A percentile compares a stretch with the other conserved stretches of the same genome.
Conservation (phyloP, 768 basidiomycete species). For the Mycena galopus region DNA sequence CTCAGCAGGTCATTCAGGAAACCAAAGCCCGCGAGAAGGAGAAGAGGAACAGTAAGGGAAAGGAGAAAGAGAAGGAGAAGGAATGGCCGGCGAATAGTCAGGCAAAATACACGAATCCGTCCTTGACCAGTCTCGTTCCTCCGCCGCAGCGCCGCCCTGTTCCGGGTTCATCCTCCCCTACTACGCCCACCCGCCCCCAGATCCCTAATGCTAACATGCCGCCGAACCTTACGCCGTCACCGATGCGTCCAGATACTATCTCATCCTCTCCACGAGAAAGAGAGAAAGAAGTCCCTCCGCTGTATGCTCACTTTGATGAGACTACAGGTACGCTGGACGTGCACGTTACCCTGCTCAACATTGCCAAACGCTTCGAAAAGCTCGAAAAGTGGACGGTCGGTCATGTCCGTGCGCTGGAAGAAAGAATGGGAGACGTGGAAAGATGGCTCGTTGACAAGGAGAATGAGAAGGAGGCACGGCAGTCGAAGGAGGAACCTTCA, state of each 20-base stretch:
- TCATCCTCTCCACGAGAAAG: conserved; percentile 56
- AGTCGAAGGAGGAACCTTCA: conserved; percentile 36
- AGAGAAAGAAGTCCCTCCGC: conserved; percentile 66
- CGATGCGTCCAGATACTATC: conserved; percentile 65
- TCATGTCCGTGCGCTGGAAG: conserved; percentile 90
- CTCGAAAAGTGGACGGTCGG: conserved; percentile 92
- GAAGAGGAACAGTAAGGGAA: conserved; percentile 61
- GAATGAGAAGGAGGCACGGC: conserved; percentile 65
- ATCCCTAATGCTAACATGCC: conserved; percentile 55
- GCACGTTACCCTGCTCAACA: conserved; percentile 76
- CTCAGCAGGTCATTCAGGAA: conserved; percentile 85
- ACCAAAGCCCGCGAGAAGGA: conserved; percentile 77
- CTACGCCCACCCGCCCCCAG: conserved; percentile 65
- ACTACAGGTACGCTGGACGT: conserved; percentile 80
- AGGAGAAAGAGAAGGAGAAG: conserved; percentile 74
- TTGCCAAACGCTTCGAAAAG: conserved; percentile 89
- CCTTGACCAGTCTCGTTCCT: conserved; percentile 65
- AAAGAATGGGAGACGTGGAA: conserved; percentile 93
- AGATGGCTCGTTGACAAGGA: conserved; percentile 91
- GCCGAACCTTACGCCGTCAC: conserved; percentile 74
- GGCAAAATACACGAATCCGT: conserved; percentile 69
- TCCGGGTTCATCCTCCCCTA: conserved; percentile 74
- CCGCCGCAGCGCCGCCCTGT: conserved; percentile 62
- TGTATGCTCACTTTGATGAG: conserved; percentile 81
- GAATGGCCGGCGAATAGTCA: conserved; percentile 70